phyloP scores from a whole-genome alignment of 1,284 basidiomycete genomes.

The Marasmius fiardii region DNA sequence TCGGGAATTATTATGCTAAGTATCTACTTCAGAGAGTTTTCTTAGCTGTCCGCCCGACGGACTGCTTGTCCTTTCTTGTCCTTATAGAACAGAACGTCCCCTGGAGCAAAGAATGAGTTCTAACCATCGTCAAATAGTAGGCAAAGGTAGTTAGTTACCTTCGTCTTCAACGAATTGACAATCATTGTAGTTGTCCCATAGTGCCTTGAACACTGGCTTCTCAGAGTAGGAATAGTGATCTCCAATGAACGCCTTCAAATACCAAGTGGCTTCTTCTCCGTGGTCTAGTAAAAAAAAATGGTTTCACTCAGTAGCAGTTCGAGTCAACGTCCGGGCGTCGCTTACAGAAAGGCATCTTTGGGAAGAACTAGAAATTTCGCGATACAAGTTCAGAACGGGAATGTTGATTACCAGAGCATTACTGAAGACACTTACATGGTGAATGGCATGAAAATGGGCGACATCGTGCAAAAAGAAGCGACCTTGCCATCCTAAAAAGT shows the following conservation, averaged over 20 bases:
- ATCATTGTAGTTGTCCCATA: constrained; percentile 40
- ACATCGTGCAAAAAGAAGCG: constrained; percentile 36
- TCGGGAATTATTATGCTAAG: no score
- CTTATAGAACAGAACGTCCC: constrained; percentile 12
- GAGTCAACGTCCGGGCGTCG: no score
- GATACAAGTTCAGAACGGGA: constrained; percentile 8
- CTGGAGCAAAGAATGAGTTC: not conserved
- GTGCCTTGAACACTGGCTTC: constrained; percentile 32
- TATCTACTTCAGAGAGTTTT: no score
- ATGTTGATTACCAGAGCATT: constrained; percentile 19
- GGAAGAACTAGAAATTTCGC: constrained; percentile 17
- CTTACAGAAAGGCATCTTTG: constrained; percentile 19
- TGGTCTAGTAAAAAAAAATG: constrained; percentile 21
- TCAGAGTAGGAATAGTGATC: constrained; percentile 33
- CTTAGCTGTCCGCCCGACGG: no score
- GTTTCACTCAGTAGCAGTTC: not conserved
- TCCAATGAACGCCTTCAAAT: constrained; percentile 21
- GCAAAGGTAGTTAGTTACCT: not conserved
- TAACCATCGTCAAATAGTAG: not conserved
- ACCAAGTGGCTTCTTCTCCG: constrained; percentile 33
- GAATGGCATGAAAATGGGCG: constrained; percentile 15
- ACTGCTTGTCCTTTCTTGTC: constrained; percentile 41
- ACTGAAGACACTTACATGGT: constrained; percentile 7
- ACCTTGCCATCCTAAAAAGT: constrained; percentile 48
- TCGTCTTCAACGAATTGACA: constrained; percentile 62